Conservation (phyloP, 139 green algal species). For the Chlorella sorokiniana region DNA sequence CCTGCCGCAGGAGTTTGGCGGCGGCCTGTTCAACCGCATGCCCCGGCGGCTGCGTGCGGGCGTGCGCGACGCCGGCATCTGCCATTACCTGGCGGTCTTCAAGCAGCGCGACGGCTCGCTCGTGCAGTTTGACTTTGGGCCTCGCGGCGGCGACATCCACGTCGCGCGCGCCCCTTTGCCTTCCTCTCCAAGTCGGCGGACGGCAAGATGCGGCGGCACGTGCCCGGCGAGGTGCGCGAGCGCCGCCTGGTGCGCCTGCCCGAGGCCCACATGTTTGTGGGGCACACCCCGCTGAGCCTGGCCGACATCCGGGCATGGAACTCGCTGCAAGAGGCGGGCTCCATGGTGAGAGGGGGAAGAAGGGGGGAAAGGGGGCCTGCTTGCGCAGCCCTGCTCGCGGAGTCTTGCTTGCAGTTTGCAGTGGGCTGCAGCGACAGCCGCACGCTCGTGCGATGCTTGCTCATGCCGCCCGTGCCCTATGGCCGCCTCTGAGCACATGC, state of each 20-base stretch:
- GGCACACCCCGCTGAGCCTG: constrained; percentile 55
- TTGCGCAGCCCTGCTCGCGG: no score
- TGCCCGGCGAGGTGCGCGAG: constrained; percentile 32
- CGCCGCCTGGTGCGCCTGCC: constrained; percentile 52
- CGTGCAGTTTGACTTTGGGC: constrained; percentile 77
- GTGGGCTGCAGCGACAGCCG: no score
- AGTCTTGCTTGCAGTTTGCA: no score
- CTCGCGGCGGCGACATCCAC: constrained; percentile 62
- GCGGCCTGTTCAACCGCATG: constrained; percentile 52
- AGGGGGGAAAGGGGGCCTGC: neutral
- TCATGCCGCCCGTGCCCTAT: neutral
- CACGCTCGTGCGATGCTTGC: no score
- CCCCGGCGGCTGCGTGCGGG: constrained; percentile 41
- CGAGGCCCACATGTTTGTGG: constrained; percentile 59
- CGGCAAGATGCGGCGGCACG: constrained; percentile 32
- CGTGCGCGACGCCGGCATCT: constrained; percentile 62
- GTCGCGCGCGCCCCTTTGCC: constrained; percentile 37
- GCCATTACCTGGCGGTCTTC: constrained; percentile 76
- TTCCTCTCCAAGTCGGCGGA: constrained; percentile 36
- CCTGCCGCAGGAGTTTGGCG: constrained; percentile 56
- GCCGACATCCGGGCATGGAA: constrained; percentile 65
- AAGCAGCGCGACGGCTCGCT: constrained; percentile 50
- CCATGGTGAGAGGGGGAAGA: constrained; percentile 19
- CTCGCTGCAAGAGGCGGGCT: constrained; percentile 34
- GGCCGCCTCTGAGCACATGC: neutral